A percentile compares a stretch with the other conserved stretches of the same genome.
Evolutionary conservation across 495 filamentous ascomycete species (phyloP).

Genomic region (Aspergillus cristatus): DNA sequence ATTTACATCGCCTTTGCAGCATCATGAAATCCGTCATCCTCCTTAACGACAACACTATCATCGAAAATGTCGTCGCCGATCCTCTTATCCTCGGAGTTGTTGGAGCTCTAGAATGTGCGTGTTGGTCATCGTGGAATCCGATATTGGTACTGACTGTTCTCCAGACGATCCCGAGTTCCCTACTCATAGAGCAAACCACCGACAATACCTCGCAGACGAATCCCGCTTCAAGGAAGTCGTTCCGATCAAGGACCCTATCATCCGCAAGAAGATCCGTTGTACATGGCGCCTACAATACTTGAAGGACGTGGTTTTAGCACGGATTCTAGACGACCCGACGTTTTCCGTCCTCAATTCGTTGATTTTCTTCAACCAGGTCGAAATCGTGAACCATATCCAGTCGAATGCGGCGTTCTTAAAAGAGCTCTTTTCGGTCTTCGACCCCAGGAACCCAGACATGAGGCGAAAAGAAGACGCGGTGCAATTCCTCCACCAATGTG

Average conservation of each 20-base stretch:
- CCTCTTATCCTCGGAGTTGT: conserved; percentile 85
- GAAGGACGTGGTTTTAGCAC: conserved; percentile 95
- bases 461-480: conserved; percentile 88
- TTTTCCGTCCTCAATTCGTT: conserved; percentile 96
- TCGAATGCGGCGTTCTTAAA: conserved; percentile 65
- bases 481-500: conserved; percentile 93
- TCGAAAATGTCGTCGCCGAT: conserved; percentile 88
- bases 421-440: conserved; percentile 87
- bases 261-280: conserved; percentile 86
- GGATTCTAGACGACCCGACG: conserved; percentile 94
- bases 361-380: conserved; percentile 98
- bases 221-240: conserved; percentile 95
- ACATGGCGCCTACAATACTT: conserved; percentile 95
- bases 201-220: conserved; percentile 81
- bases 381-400: conserved; percentile 91
- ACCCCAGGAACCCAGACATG: conserved; percentile 48
- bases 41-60: conserved; percentile 87
- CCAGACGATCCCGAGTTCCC: conserved; percentile 94
- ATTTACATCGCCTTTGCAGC: conserved; percentile 87
- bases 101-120: conserved; percentile 84
- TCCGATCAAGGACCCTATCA: conserved; percentile 67
- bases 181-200: conserved; percentile 96
- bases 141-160: background rate
- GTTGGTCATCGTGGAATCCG: too few species aligned
- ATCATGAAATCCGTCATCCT: conserved; percentile 96